phyloP scores from a whole-genome alignment of 176 grass and related monocot genomes.

The Oryza meridionalis region DNA sequence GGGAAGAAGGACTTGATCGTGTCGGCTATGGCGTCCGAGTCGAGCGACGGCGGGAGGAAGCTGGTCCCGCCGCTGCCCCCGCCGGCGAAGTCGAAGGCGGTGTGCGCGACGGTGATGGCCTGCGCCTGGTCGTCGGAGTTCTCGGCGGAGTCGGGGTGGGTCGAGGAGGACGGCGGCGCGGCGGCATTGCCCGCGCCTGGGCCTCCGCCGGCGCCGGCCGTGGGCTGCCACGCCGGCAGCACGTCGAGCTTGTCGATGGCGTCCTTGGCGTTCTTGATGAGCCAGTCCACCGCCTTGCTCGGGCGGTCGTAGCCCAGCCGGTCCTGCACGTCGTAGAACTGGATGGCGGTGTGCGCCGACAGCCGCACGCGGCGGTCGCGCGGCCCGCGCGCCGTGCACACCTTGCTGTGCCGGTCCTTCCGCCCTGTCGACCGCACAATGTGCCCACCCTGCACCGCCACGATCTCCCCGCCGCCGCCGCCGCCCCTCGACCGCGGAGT shows the following conservation, averaged over 20 bases:
- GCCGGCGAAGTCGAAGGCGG: slow-evolving; percentile 50
- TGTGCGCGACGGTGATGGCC: slow-evolving; percentile 61
- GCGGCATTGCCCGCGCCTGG: slow-evolving; percentile 35
- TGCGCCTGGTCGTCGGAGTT: slow-evolving; percentile 60
- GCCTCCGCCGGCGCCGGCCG: slow-evolving; percentile 26
- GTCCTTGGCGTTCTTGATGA: slow-evolving; percentile 95
- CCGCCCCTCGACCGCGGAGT: slow-evolving; percentile 42
- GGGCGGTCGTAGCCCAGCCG: slow-evolving; percentile 93
- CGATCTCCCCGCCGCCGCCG: slow-evolving; percentile 76
- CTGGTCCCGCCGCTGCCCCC: slow-evolving; percentile 24
- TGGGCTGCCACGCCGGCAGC: slow-evolving; percentile 78
- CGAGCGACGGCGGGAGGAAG: slow-evolving; percentile 82
- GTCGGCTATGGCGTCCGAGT: slow-evolving; percentile 91
- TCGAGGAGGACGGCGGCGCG: slow-evolving; percentile 47
- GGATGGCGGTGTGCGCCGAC: slow-evolving; percentile 95
- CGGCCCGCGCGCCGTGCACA: slow-evolving; percentile 86
- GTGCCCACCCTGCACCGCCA: slow-evolving; percentile 91
- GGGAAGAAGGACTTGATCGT: slow-evolving; percentile 99
- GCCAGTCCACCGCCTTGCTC: slow-evolving; percentile 98
- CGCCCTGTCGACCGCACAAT: slow-evolving; percentile 93
- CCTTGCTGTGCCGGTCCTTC: slow-evolving; percentile 98
- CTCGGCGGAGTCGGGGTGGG: slow-evolving; percentile 46
- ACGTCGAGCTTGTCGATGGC: slow-evolving; percentile 83
- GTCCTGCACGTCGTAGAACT: slow-evolving; percentile 99
- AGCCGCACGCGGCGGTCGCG: slow-evolving; percentile 85